Evolutionary conservation across 2,329 filamentous ascomycete species (phyloP).

Genomic region (Pestalotiopsis sp.): DNA sequence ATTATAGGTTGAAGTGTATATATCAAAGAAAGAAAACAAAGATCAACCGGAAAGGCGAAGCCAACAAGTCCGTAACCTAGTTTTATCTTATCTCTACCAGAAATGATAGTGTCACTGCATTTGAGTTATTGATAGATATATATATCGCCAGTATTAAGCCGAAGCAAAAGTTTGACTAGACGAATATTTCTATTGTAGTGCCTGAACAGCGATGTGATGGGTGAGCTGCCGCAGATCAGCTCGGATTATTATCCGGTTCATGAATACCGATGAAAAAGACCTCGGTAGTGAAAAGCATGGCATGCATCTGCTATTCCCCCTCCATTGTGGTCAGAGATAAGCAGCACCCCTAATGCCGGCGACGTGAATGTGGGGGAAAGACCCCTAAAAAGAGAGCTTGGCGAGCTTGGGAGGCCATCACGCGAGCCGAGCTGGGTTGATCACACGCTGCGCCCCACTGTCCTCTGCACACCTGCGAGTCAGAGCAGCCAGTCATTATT

Average conservation of each 20-base stretch:
- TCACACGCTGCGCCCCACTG: slow-evolving; percentile 7
- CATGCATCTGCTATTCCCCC: not conserved
- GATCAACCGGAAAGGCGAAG: not conserved
- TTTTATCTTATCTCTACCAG: not conserved
- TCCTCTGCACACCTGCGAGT: not conserved
- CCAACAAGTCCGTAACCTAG: not conserved
- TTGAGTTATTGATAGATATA: not conserved
- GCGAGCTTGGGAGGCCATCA: not conserved
- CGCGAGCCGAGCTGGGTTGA: not conserved
- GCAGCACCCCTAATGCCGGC: not conserved
- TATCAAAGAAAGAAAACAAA: not conserved
- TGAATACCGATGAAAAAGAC: too few relatives aligned
- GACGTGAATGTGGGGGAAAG: not conserved
- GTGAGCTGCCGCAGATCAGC: too few relatives aligned
- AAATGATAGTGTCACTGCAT: not conserved
- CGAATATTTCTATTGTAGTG: not conserved
- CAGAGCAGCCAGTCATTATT: slow-evolving; percentile 4
- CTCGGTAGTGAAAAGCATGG: not conserved
- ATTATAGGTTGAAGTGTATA: not conserved
- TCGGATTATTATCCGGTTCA: too few relatives aligned
- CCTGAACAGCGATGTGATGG: not conserved
- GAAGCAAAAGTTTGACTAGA: not conserved
- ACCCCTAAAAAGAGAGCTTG: not conserved
- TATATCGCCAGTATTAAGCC: not conserved
- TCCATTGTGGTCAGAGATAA: not conserved